phyloP scores from a whole-genome alignment of 2,329 filamentous ascomycete species.

The Diplodia mutila region DNA sequence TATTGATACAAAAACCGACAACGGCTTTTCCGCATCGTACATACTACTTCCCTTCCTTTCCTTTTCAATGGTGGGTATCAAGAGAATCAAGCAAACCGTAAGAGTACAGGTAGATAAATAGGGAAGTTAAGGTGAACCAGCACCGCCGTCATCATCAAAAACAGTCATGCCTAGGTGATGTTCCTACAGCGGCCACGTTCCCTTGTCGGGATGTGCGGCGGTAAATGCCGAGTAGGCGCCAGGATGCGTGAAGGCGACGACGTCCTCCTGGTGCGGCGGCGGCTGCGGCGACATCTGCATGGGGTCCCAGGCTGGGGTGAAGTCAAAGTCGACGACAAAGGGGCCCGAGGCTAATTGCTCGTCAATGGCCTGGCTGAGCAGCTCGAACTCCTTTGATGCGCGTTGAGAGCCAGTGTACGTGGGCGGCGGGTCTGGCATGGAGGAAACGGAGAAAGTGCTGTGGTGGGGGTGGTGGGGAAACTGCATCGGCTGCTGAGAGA shows the following conservation, averaged over 20 bases:
- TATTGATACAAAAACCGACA: not conserved
- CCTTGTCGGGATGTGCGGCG: slow-evolving; percentile 7
- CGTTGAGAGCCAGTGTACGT: not conserved
- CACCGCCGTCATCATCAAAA: not conserved
- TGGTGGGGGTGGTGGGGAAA: not conserved
- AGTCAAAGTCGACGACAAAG: slow-evolving; percentile 17
- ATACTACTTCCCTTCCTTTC: not conserved
- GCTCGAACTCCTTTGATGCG: slow-evolving; percentile 8
- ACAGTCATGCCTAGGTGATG: not conserved
- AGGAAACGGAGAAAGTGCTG: not conserved
- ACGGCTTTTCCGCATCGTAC: not conserved
- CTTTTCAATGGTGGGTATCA: slow-evolving; percentile 1
- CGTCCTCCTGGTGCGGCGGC: slow-evolving; percentile 1
- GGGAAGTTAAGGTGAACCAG: not conserved
- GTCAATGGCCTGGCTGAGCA: slow-evolving; percentile 16
- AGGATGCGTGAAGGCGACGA: slow-evolving; percentile 23
- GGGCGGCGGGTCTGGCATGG: not conserved
- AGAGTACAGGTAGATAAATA: not conserved
- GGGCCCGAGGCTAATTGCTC: slow-evolving; percentile 18
- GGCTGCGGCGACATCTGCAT: slow-evolving; percentile 6
- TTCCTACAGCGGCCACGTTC: slow-evolving; percentile 2
- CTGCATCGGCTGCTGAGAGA: not conserved
- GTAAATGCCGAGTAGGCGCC: slow-evolving; percentile 24
- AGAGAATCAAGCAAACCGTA: not conserved
- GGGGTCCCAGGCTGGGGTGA: slow-evolving; percentile 9